These are phyloP conservation scores for Geosmithia putterillii DNA, from an alignment of 2,329 filamentous ascomycete species.

Conservation along the genomic window DNA sequence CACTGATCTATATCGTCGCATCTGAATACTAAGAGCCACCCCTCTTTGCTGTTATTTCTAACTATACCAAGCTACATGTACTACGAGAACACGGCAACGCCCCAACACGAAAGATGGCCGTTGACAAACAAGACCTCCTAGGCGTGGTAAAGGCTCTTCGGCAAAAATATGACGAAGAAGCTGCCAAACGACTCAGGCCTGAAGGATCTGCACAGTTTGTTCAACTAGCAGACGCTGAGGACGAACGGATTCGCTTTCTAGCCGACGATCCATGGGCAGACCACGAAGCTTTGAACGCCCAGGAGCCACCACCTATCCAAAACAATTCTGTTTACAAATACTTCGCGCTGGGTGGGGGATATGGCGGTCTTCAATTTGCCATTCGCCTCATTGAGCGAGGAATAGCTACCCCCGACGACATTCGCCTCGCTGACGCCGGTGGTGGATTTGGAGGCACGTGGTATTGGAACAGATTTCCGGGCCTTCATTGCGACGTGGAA, in stretches of 20 bases:
- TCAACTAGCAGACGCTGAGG: constrained; percentile 8
- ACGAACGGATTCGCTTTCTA: constrained; percentile 8
- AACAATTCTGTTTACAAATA: constrained; percentile 11
- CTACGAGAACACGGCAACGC: background rate
- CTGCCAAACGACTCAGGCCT: constrained; percentile 15
- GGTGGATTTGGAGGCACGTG: constrained; percentile 36
- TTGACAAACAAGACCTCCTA: background rate
- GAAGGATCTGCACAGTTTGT: constrained; percentile 20
- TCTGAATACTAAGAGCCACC: background rate
- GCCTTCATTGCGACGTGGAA: constrained; percentile 45
- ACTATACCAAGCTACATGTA: background rate
- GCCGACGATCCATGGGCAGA: constrained; percentile 21
- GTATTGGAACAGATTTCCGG: constrained; percentile 40
- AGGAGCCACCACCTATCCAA: constrained; percentile 9
- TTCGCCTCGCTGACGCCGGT: constrained; percentile 27
- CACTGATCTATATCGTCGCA: too few relatives aligned
- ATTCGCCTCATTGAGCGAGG: constrained; percentile 11
- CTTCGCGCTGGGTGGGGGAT: constrained; percentile 17
- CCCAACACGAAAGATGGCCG: background rate
- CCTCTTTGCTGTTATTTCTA: background rate
- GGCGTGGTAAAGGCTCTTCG: background rate
- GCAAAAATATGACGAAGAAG: constrained; percentile 19
- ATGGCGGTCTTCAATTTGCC: constrained; percentile 18
- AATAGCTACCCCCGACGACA: constrained; percentile 14
- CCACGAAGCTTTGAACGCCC: constrained; percentile 15